Base-by-base conservation (phyloP, 2,329 filamentous ascomycete species). In the Bipolaris sorokiniana region DNA sequence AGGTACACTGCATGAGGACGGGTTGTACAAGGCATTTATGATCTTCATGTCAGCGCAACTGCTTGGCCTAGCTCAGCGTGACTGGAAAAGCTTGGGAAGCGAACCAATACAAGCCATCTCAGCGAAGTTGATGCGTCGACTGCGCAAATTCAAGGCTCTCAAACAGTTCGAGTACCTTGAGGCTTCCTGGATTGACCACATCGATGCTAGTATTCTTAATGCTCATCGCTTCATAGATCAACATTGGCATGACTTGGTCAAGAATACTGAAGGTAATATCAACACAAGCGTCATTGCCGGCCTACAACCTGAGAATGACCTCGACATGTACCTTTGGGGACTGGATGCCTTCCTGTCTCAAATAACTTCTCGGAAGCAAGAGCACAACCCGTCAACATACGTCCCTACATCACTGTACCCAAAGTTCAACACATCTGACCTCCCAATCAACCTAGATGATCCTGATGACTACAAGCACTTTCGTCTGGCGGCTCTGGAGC, bases 11-110 rank as follows among this genome's bases (percentile, higher is more conserved):
- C 16, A 45, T 18, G n/a, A 20, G 0, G 23, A 58, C 3, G 37
- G 42, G 6, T 7, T 51, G 54, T 87, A 86, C 71, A 87, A 87
- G 55, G 56, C 65, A 0, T 82, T 83, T 60, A 83, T 86, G 79
- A 44, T 80, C 0, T 81, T 77, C 18, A 72, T 84, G 61, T 75
- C 83, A 67, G 54, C 73, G 82, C 71, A 84, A 83, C 6, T 62
- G 9, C 62, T 66, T 4, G 34, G 48, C 4, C 16, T 50, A 33
- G 58, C 52, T 1, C 51, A 41, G 15, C 9, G 10, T 0, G 5
- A 59, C 9, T 59, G 52, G 45, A 0, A 53, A 7, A 38, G 20
- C 0, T 16, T 48, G 1, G 68, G 71, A 0, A 59, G 67, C 1
- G 36, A 62, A 1, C n/a, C 48, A 1, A 20, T 71, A 0, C 58